Conservation (phyloP, 169 alveolate species). For the Plasmodium cynomolgi region DNA sequence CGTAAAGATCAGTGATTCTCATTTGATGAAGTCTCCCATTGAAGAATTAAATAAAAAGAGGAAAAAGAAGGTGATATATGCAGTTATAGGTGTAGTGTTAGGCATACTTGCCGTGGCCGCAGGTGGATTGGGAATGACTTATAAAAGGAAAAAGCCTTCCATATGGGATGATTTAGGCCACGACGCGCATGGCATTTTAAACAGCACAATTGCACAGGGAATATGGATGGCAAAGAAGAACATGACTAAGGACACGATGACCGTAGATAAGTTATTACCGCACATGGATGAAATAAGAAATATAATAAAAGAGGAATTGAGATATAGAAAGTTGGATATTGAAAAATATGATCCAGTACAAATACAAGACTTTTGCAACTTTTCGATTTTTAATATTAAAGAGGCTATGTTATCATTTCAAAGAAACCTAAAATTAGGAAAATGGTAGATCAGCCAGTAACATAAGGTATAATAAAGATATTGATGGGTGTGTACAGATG, state of each 20-base stretch:
- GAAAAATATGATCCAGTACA: slow-evolving; percentile 3
- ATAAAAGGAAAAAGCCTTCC: slow-evolving; percentile 9
- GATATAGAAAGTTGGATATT: not conserved
- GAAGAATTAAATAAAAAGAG: not conserved
- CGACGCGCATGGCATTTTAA: slow-evolving; percentile 12
- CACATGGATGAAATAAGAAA: not conserved
- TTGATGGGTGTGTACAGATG: not conserved
- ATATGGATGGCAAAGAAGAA: slow-evolving; percentile 14
- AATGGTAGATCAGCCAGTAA: not conserved
- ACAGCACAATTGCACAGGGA: slow-evolving; percentile 9
- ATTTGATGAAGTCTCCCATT: not conserved
- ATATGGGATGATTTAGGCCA: slow-evolving; percentile 14
- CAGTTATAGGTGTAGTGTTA: not conserved
- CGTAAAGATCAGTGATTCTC: not conserved
- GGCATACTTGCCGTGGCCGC: not conserved
- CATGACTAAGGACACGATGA: not conserved
- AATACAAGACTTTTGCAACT: slow-evolving; percentile 11
- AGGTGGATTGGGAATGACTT: not conserved
- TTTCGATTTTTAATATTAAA: not conserved
- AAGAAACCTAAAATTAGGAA: not conserved
- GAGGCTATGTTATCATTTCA: not conserved
- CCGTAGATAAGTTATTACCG: slow-evolving; percentile 8
- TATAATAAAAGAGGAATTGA: slow-evolving; percentile 9
- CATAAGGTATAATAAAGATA: not conserved
- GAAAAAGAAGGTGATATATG: not conserved